Evolutionary conservation across 768 basidiomycete genomes (phyloP).

Genomic region (Rhizopogon vinicolor): DNA sequence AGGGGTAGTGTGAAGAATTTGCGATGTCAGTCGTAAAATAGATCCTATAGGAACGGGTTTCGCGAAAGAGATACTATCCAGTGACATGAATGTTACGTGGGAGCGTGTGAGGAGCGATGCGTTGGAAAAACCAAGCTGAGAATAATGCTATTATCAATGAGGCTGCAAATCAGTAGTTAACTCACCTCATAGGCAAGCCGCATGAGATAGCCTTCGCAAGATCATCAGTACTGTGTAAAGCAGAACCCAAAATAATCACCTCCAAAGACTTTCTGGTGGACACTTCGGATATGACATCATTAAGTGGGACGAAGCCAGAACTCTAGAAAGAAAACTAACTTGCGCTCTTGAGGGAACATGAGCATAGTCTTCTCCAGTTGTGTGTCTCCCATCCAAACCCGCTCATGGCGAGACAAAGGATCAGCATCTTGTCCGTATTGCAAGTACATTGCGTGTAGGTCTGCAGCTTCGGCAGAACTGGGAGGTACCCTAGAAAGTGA

Average conservation of each 20-base stretch:
- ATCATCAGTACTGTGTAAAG: background rate
- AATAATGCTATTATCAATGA: background rate
- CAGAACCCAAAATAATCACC: conserved; percentile 32
- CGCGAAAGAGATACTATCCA: conserved; percentile 77
- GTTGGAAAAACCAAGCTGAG: conserved; percentile 69
- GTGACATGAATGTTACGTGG: conserved; percentile 65
- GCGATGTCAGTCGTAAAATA: conserved; percentile 68
- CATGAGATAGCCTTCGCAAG: conserved; percentile 43
- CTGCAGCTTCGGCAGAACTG: conserved; percentile 59
- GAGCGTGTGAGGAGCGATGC: conserved; percentile 64
- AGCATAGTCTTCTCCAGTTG: conserved; percentile 63
- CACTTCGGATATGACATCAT: conserved; percentile 30
- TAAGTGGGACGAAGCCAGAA: background rate
- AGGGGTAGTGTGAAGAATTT: conserved; percentile 56
- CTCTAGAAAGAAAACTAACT: conserved; percentile 41
- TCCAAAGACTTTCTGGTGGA: conserved; percentile 83
- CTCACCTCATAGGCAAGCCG: conserved; percentile 68
- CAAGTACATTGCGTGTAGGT: conserved; percentile 67
- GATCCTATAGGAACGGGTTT: conserved; percentile 83
- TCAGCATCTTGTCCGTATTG: conserved; percentile 44
- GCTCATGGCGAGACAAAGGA: conserved; percentile 28
- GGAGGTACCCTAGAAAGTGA: conserved; percentile 75
- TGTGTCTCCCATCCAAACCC: conserved; percentile 75
- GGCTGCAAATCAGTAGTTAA: background rate
- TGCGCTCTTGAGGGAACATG: conserved; percentile 85